Percentiles rank a stretch among this genome's conserved stretches.
These are phyloP conservation scores for Paramecium sonneborni DNA, from an alignment of 73 alveolate genomes.

Conservation along the genomic window DNA sequence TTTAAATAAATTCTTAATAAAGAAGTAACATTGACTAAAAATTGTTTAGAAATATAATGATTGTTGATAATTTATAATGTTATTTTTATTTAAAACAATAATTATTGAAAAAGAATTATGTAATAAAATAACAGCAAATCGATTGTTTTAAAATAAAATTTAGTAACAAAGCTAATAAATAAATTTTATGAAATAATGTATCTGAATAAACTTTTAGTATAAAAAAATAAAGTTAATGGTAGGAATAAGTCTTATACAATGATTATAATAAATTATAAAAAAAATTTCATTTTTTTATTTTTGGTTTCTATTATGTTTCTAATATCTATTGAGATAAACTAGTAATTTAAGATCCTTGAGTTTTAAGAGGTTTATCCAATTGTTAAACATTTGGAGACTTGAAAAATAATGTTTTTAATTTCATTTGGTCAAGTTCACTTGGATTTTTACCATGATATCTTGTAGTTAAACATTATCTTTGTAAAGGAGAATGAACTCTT, in stretches of 20 bases:
- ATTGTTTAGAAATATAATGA: neutral
- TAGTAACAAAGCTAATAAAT: neutral
- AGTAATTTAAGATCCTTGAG: neutral
- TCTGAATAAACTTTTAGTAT: neutral
- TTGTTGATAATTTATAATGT: too few species aligned
- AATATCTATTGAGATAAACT: neutral
- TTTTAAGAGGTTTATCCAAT: neutral
- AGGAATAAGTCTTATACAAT: neutral
- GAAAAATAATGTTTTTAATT: constrained; percentile 7
- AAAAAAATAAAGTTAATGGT: neutral
- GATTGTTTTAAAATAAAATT: neutral
- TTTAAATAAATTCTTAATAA: too few species aligned
- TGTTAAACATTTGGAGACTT: neutral
- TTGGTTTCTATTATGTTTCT: neutral
- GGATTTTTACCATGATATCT: constrained; percentile 9
- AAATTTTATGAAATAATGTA: neutral
- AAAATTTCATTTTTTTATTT: neutral
- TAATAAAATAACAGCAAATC: too few species aligned
- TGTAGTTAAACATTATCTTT: neutral
- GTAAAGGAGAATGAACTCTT: neutral
- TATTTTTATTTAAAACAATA: too few species aligned
- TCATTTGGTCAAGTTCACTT: constrained; percentile 28
- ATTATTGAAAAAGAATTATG: neutral
- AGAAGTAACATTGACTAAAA: neutral
- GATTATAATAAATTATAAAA: neutral